Percentiles rank a stretch among this genome's conserved stretches.
Evolutionary conservation across 257 asterid genomes (phyloP).

Genomic region (Ilex asprella): DNA sequence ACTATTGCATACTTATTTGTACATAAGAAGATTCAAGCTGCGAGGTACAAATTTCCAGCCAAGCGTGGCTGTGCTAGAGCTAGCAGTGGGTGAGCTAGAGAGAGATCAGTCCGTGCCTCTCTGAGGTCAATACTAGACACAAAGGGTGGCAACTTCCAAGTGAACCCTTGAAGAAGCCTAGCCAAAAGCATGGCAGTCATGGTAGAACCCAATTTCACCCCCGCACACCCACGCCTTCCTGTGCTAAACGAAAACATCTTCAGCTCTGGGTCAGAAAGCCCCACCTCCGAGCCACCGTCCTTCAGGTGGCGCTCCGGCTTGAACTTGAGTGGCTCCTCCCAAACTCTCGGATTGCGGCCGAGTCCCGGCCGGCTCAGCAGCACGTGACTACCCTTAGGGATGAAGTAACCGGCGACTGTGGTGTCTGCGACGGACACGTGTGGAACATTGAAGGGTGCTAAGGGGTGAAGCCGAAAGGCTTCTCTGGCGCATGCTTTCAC

Average conservation of each 20-base stretch:
- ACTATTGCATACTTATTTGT: too few species aligned
- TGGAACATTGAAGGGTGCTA: slow-evolving; percentile 14
- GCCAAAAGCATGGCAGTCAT: slow-evolving; percentile 8
- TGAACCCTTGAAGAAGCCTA: slow-evolving; percentile 9
- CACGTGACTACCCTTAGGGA: slow-evolving; percentile 28
- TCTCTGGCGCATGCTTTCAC: slow-evolving; percentile 21
- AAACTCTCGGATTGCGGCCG: slow-evolving; percentile 29
- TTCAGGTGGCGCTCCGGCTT: slow-evolving; percentile 25
- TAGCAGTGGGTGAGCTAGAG: neutral
- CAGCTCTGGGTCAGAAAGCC: slow-evolving; percentile 11
- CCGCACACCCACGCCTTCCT: slow-evolving; percentile 23
- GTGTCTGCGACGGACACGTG: slow-evolving; percentile 10
- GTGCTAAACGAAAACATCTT: slow-evolving; percentile 20
- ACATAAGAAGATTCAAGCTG: neutral
- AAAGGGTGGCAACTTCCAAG: neutral
- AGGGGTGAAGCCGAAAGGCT: slow-evolving; percentile 26
- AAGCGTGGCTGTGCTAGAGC: neutral
- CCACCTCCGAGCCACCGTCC: neutral
- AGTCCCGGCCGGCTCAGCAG: slow-evolving; percentile 23
- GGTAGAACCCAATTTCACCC: slow-evolving; percentile 1
- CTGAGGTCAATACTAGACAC: neutral
- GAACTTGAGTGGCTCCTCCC: slow-evolving; percentile 19
- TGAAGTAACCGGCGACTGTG: slow-evolving; percentile 17
- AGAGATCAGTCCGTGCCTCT: neutral
- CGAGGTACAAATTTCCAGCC: neutral